These are phyloP conservation scores for Halteria grandinella DNA, from an alignment of 73 alveolate species.

Conservation along the genomic window DNA sequence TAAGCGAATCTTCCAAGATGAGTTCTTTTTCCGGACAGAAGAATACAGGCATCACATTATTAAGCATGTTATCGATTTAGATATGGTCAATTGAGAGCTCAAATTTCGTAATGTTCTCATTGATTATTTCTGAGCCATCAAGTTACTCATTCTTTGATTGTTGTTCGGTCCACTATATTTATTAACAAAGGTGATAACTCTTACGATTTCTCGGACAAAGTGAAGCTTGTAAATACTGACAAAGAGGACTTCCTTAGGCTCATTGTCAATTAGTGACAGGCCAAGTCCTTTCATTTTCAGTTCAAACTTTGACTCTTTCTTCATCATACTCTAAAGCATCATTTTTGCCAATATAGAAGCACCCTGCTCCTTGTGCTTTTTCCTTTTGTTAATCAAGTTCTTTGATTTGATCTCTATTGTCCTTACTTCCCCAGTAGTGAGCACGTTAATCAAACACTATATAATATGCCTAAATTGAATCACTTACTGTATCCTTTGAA, in stretches of 20 bases:
- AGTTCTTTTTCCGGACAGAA: conserved; percentile 61
- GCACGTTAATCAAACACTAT: conserved; percentile 1
- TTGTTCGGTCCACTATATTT: conserved; percentile 2
- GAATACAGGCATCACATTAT: conserved; percentile 45
- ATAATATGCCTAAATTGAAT: too few relatives aligned
- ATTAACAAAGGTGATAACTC: not conserved
- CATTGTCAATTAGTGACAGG: conserved; percentile 81
- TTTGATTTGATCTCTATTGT: conserved; percentile 30
- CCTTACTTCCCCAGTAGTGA: conserved; percentile 38
- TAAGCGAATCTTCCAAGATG: not conserved
- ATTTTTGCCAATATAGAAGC: conserved; percentile 11
- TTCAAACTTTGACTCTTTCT: conserved; percentile 53
- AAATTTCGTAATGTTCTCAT: conserved; percentile 29
- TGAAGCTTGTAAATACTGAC: conserved; percentile 44
- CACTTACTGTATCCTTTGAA: not conserved
- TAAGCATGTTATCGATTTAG: conserved; percentile 57
- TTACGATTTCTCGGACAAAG: conserved; percentile 6
- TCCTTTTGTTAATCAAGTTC: not conserved
- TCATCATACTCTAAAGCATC: not conserved
- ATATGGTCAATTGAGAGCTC: conserved; percentile 63
- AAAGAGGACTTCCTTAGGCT: conserved; percentile 90
- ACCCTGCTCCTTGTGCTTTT: conserved; percentile 12
- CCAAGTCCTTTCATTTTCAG: conserved; percentile 88
- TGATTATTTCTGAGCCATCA: not conserved
- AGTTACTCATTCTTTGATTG: not conserved